Percentiles rank a stretch among this genome's conserved stretches.
Evolutionary conservation across 2,329 filamentous ascomycete species (phyloP).

Genomic region (Nemania bipapillata): DNA sequence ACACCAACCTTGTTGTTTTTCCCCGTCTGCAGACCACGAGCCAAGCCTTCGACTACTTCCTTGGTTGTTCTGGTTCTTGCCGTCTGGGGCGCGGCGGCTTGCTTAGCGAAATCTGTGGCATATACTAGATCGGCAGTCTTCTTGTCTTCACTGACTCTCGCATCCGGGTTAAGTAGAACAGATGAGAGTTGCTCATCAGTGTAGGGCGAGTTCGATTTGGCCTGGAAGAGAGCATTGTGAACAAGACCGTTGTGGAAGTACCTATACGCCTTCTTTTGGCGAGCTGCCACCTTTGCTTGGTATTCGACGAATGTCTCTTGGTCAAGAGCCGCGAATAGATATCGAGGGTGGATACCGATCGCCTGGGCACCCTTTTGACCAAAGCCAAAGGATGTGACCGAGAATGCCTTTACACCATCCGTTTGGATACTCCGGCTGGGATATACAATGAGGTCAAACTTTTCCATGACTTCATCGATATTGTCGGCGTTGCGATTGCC

Average conservation of each 20-base stretch:
- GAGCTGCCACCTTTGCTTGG: slow-evolving; percentile 85
- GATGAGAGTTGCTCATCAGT: slow-evolving; percentile 84
- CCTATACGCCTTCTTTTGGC: slow-evolving; percentile 98
- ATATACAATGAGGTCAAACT: slow-evolving; percentile 98
- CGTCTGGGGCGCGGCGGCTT: slow-evolving; percentile 62
- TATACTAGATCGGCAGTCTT: slow-evolving; percentile 84
- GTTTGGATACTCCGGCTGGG: slow-evolving; percentile 95
- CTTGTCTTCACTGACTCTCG: slow-evolving; percentile 85
- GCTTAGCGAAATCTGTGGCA: slow-evolving; percentile 74
- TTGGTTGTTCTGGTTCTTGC: slow-evolving; percentile 71
- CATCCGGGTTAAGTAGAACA: slow-evolving; percentile 93
- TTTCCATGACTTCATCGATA: slow-evolving; percentile 93
- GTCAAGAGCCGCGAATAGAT: slow-evolving; percentile 94
- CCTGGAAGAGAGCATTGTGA: slow-evolving; percentile 97
- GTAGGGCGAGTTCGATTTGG: slow-evolving; percentile 92
- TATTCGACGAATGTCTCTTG: slow-evolving; percentile 83
- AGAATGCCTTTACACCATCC: slow-evolving; percentile 98
- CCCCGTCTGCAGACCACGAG: slow-evolving; percentile 64
- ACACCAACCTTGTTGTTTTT: slow-evolving; percentile 84
- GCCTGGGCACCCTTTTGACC: slow-evolving; percentile 98
- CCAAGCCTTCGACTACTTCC: slow-evolving; percentile 80
- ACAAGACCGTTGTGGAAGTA: slow-evolving; percentile 99
- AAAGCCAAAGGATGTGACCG: slow-evolving; percentile 98
- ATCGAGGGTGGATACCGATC: slow-evolving; percentile 93
- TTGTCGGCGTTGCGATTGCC: slow-evolving; percentile 99